Base-by-base conservation (phyloP, 352 stramenopile genomes). In the Peronospora belbahrii region DNA sequence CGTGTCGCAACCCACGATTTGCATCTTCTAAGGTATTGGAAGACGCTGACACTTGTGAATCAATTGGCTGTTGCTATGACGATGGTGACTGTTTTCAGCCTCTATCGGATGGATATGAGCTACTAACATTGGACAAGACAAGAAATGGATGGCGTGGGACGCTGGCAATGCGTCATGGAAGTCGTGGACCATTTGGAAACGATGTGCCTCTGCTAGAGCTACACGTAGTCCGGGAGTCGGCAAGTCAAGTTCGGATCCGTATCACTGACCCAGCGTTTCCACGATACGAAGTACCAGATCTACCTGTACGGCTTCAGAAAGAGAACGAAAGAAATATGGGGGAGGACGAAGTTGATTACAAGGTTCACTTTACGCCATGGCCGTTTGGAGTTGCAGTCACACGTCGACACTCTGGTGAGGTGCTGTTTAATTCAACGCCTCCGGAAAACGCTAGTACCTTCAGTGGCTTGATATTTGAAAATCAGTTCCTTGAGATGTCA, bases 401-500 rank as follows among this genome's bases (percentile, higher is more conserved):
- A 0, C 65, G 77, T 11, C 66, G 62, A 13, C 32, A 69, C 5
- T 73, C 71, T 8, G 62, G 57, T 0, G 78, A 89, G 40, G 64
- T 88, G 24, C 27, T 94, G 37, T 94, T 94, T 61, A 91, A 94
- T 60, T 92, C 80, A 19, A 94, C 83, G 18, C 75, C 80, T 13
- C 62, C 58, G 3, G 36, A 42, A 0, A 22, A 56, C 20, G 43
- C 52, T 19, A 28, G 3, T 2, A 69, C 53, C 2, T 85, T 87
- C 34, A 86, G 70, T 47, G 78, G 78, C 0, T 48, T 89, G 10
- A 62, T 87, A 47, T 95, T 88, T 47, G 69, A 83, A 42, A 92
- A 95, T 51, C 85, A 95, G 57, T 95, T 83, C 43, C 40, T 95
- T 3, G 82, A 95, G 47, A 51, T 95, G 11, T 92, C 83, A 11